Evolutionary conservation across 345 rosid species (phyloP).

Genomic region (Populus simonii): DNA sequence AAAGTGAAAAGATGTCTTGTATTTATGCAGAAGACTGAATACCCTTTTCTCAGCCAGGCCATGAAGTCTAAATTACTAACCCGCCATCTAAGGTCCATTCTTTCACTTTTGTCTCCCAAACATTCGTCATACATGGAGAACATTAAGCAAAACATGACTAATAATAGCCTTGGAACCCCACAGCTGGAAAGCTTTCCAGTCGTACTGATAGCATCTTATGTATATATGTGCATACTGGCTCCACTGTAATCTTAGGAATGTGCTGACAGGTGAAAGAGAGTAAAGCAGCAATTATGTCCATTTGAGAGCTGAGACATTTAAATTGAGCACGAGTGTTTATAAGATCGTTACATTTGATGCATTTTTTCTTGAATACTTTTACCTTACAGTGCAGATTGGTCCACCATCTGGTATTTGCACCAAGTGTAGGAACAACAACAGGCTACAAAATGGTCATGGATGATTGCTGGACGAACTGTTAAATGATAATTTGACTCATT

Average conservation of each 20-base stretch:
- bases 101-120: not conserved
- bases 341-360: not conserved
- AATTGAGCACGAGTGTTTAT: conserved; percentile 6
- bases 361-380: not conserved
- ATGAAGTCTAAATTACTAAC: conserved; percentile 3
- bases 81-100: conserved; percentile 5
- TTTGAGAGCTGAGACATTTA: conserved; percentile 12
- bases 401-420: not conserved
- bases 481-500: not conserved
- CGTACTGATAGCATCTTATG: not conserved
- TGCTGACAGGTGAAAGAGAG: conserved; percentile 7
- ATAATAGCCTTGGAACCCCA: conserved; percentile 9
- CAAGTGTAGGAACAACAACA: not conserved
- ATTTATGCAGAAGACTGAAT: conserved; percentile 12
- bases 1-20: conserved; percentile 1
- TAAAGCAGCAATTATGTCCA: conserved; percentile 11
- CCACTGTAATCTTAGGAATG: conserved; percentile 15
- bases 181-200: conserved; percentile 31
- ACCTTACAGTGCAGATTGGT: not conserved
- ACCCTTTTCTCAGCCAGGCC: conserved; percentile 3
- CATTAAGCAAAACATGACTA: conserved; percentile 8
- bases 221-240: not conserved
- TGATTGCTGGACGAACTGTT: not conserved
- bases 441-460: not conserved
- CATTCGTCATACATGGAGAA: conserved; percentile 1